Percentiles rank a stretch among this genome's conserved stretches.
Evolutionary conservation across 176 grass and related monocot genomes (phyloP).

Genomic region (Aegilops longissima): DNA sequence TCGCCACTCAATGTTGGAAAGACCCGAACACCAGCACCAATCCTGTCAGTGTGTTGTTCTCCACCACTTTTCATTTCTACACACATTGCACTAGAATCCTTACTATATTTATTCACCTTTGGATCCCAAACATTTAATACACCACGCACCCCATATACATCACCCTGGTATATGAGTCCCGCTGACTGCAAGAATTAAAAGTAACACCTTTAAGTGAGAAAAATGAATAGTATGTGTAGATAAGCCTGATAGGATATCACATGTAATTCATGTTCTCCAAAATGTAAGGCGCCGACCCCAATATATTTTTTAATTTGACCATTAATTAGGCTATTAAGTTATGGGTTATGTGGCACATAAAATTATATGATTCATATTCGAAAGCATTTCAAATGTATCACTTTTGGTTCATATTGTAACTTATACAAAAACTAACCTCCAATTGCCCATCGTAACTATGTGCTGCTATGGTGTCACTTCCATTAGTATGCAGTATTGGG

Average conservation of each 20-base stretch:
- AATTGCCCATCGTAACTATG: background rate
- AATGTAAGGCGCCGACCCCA: background rate
- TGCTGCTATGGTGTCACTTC: background rate
- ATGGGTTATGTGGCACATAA: background rate
- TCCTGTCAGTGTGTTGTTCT: background rate
- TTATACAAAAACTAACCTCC: background rate
- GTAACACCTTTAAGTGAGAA: background rate
- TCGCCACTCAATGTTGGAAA: conserved; percentile 20
- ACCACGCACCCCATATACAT: background rate
- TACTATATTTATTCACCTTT: background rate
- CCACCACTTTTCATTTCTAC: background rate
- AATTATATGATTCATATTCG: background rate
- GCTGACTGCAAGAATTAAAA: background rate
- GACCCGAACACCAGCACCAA: background rate
- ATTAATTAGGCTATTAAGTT: background rate
- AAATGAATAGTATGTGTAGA: background rate
- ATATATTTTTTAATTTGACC: no score
- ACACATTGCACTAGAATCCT: background rate
- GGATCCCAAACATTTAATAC: background rate
- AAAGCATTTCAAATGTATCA: background rate
- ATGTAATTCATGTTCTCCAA: background rate
- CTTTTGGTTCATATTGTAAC: background rate
- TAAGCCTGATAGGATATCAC: background rate
- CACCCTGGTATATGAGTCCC: background rate
- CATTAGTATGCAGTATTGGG: background rate